phyloP scores from a whole-genome alignment of 805 yeast species.

The Sungouiella blattae region DNA sequence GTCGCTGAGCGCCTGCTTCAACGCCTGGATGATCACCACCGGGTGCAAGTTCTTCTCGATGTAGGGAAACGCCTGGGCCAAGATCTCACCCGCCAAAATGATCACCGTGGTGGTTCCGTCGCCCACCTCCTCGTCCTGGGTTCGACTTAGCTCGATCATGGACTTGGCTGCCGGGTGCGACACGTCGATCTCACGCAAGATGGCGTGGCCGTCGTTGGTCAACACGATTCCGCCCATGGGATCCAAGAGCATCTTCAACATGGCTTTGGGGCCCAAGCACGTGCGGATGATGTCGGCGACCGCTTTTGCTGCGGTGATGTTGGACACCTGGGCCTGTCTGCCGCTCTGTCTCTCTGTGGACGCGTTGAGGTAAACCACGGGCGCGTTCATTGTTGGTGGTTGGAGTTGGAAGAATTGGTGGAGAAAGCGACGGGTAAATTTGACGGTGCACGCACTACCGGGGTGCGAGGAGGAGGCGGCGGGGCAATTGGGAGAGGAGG shows the following conservation, averaged over 20 bases:
- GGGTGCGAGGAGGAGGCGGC: too few relatives aligned
- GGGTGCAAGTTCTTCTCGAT: conserved; percentile 96
- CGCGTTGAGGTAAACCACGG: conserved; percentile 57
- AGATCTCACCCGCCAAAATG: conserved; percentile 92
- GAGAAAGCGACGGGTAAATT: too few relatives aligned
- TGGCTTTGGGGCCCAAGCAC: conserved; percentile 97
- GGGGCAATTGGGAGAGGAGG: too few relatives aligned
- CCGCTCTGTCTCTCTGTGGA: conserved; percentile 92
- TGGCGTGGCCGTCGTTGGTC: conserved; percentile 98
- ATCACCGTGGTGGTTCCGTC: conserved; percentile 98
- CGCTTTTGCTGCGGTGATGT: conserved; percentile 98
- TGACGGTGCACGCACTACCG: background rate
- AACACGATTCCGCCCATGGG: conserved; percentile 96
- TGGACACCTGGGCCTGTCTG: conserved; percentile 94
- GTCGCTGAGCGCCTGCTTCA: conserved; percentile 85
- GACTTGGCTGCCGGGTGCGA: conserved; percentile 99
- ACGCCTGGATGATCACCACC: conserved; percentile 90
- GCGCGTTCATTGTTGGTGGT: conserved; percentile 41
- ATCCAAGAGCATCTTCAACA: conserved; percentile 95
- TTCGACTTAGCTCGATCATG: conserved; percentile 93
- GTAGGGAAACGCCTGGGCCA: conserved; percentile 93
- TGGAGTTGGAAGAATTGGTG: too few relatives aligned
- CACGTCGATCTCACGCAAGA: conserved; percentile 92
- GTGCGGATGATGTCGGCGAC: conserved; percentile 97
- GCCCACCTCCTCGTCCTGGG: conserved; percentile 98